Base-by-base conservation (phyloP, 306 rosid species). In the Hylodesmum podocarpum region DNA sequence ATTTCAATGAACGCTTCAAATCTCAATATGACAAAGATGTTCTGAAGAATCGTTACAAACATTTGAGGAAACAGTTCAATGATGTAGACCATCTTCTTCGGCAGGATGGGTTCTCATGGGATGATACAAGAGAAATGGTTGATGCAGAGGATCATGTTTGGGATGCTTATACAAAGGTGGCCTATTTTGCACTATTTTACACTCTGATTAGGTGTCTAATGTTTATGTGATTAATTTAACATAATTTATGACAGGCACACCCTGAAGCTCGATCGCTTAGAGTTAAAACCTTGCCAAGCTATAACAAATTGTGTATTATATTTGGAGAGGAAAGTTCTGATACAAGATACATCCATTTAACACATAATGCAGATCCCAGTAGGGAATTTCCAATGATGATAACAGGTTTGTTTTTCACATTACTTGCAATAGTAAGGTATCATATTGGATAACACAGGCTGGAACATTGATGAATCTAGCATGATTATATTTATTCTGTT, bases 251-350 rank as follows among this genome's bases (percentile, higher is more conserved):
- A n/a, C 87, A 91, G 97, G 89, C 21, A 63, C 91, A 88, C 74
- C 89, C 92, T 63, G 97, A 86, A 83, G 88, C 90, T 68, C 94
- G 89, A 81, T 55, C 88, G 40, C 88, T 87, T 65, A 85, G 94
- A 86, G 92, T 89, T 66, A 91, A 91, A 86, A 91, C 97, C 40
- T 81, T 89, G 41, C 90, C 88, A 16, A 86, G 94, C 83, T 91
- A 84, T 78, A 64, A 66, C 64, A 91, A 91, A 78, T 78, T 91
- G 80, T 73, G 90, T 55, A 76, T 76, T 51, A 86, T 91, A 76
- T 88, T 89, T 88, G 86, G 87, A 72, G 92, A 82, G 87, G 89
- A 86, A 62, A 43, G 71, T 72, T 70, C 80, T 70, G 83, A 81
- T 66, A 84, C 86, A 81, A 91, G 89, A 82, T 87, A 86, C 66